A percentile compares a stretch with the other conserved stretches of the same genome.
Conservation (phyloP, 2,329 filamentous ascomycete genomes). For the Sclerotinia glacialis region DNA sequence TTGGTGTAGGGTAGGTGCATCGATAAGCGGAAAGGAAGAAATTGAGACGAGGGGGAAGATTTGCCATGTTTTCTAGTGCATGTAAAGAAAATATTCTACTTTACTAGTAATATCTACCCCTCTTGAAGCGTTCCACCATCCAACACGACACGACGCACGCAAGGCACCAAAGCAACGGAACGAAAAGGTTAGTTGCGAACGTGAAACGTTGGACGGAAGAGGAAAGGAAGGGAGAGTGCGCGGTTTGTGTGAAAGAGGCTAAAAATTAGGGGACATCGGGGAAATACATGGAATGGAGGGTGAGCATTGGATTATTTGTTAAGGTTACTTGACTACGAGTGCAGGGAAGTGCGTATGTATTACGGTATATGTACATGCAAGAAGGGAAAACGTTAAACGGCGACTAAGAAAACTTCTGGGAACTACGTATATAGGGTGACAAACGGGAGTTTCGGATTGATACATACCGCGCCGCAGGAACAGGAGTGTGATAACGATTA, state of each 20-base stretch:
- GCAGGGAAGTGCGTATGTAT: neutral
- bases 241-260: constrained; percentile 3
- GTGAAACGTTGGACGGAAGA: constrained; percentile 14
- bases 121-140: neutral
- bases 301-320: neutral
- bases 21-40: constrained; percentile 15
- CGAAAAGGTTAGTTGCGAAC: constrained; percentile 1
- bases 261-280: neutral
- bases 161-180: constrained; percentile 1
- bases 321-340: neutral
- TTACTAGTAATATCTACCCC: neutral
- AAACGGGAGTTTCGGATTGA: constrained; percentile 1
- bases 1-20: neutral
- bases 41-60: constrained; percentile 15
- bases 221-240: constrained; percentile 14
- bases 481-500: constrained; percentile 8
- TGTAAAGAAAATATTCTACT: neutral
- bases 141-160: neutral
- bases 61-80: constrained; percentile 13
- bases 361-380: constrained; percentile 2
- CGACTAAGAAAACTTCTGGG: constrained; percentile 9
- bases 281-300: neutral
- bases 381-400: constrained; percentile 18
- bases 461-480: neutral
- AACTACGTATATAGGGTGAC: neutral